Evolutionary conservation across 1,139 yeast genomes (phyloP).

Genomic region (Diutina catenulata): DNA sequence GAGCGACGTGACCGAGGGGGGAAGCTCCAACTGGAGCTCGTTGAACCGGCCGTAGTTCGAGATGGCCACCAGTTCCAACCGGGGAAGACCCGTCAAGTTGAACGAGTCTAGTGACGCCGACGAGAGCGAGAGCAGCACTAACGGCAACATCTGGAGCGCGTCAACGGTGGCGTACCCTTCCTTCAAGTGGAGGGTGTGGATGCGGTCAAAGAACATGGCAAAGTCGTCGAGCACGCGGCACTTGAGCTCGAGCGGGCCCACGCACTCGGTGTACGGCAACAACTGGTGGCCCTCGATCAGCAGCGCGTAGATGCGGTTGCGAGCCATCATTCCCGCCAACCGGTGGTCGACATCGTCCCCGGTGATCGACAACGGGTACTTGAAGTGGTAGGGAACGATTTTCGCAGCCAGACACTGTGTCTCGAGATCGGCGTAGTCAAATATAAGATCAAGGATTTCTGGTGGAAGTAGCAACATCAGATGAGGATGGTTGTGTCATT

Average conservation of each 20-base stretch:
- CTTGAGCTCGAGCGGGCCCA: background rate
- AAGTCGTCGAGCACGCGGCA: background rate
- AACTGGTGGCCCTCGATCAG: background rate
- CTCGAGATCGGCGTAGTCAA: background rate
- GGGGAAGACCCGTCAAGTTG: background rate
- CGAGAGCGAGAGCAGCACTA: background rate
- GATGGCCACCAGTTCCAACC: background rate
- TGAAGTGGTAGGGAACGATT: background rate
- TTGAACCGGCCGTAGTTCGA: background rate
- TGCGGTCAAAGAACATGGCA: background rate
- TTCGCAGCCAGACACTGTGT: conserved; percentile 1
- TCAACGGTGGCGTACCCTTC: background rate
- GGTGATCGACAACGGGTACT: background rate
- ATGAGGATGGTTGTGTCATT: too few species aligned
- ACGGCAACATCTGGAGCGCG: background rate
- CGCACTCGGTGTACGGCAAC: background rate
- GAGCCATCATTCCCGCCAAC: background rate
- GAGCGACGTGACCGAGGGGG: background rate
- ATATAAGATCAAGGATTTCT: background rate
- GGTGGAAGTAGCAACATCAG: background rate
- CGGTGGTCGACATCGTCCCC: background rate
- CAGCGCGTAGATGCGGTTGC: background rate
- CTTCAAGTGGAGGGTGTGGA: background rate
- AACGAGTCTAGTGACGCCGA: background rate
- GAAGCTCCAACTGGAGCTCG: background rate